Conservation (phyloP, 371 early-diverging fungal species). For the Umbelopsis sp. region DNA sequence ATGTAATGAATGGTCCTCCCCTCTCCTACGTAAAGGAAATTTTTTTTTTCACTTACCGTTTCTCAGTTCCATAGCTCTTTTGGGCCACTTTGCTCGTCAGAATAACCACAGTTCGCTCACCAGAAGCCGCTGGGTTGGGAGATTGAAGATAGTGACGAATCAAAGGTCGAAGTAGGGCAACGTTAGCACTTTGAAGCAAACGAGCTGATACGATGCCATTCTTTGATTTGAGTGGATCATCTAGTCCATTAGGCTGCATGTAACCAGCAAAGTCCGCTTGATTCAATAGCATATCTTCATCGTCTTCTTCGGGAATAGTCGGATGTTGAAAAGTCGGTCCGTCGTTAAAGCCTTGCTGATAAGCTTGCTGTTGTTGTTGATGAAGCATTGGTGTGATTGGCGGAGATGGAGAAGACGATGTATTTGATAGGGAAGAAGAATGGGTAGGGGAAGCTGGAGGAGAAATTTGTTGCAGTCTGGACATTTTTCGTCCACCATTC, state of each 20-base stretch:
- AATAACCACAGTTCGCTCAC: constrained; percentile 67
- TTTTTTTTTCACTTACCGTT: constrained; percentile 40
- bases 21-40: too few relatives aligned
- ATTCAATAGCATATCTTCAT: constrained; percentile 35
- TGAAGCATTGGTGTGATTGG: constrained; percentile 38
- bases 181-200: constrained; percentile 34
- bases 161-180: constrained; percentile 31
- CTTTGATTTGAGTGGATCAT: constrained; percentile 19
- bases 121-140: constrained; percentile 35
- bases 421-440: constrained; percentile 16
- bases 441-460: constrained; percentile 12
- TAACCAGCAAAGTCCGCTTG: constrained; percentile 18
- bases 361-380: constrained; percentile 21
- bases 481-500: background rate
- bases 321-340: constrained; percentile 31
- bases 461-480: constrained; percentile 11
- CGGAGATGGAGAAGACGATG: constrained; percentile 45
- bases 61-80: constrained; percentile 83
- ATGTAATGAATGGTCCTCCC: too few relatives aligned
- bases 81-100: constrained; percentile 81
- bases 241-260: constrained; percentile 5
- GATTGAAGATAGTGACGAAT: constrained; percentile 48
- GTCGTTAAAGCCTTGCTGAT: constrained; percentile 20
- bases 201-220: constrained; percentile 32
- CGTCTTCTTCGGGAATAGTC: constrained; percentile 54